Evolutionary conservation across 2,329 filamentous ascomycete genomes (phyloP), one percentile per base, ranked within the genome.

Genomic region (Calonectria montana): DNA sequence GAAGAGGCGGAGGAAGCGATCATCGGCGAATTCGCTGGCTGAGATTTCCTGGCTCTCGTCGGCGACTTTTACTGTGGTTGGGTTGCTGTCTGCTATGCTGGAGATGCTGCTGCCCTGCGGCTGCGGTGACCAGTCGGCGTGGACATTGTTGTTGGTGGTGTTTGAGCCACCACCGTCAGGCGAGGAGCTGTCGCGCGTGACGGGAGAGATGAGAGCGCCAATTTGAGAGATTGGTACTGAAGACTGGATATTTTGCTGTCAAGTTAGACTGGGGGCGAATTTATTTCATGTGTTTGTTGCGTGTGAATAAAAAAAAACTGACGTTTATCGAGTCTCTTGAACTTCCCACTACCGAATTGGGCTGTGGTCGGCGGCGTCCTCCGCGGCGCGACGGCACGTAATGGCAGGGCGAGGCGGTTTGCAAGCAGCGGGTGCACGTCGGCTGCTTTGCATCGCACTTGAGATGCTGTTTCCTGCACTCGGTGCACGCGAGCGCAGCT

Each of bases 1-100:
- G 10, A 71, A 77, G 2, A 77, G 27, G 25, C 27, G 23, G 2
- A 53, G 23, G 25, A 53, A 53, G 25, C 23, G 27, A 15, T 53
- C 48, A 18, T 53, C 48, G 48, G 48, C 15, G 15, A 31, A 31
- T 9, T 53, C 48, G 25, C 23, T 53, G 48, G 25, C 48, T 1
- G 27, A 12, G 48, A 29, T 27, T 3, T 31, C 48, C 6, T 53
- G 48, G 25, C 6, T 18, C 25, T 31, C 25, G 25, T 53, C 43
- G 43, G 43, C 43, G 43, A n/a, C 43, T 13, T 23, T 47, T 5
- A n/a, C 43, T 23, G 43, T 12, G 10, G 43, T 47, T 12, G n/a
- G 43, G 43, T 47, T 47, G 43, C 43, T 47, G 43, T 47, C 43
- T 9, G 43, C n/a, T 21, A 45, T 18, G 41, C 41, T 47, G n/a